phyloP scores from a whole-genome alignment of 2,329 filamentous ascomycete species.

The Aspergillus aculeatinus region DNA sequence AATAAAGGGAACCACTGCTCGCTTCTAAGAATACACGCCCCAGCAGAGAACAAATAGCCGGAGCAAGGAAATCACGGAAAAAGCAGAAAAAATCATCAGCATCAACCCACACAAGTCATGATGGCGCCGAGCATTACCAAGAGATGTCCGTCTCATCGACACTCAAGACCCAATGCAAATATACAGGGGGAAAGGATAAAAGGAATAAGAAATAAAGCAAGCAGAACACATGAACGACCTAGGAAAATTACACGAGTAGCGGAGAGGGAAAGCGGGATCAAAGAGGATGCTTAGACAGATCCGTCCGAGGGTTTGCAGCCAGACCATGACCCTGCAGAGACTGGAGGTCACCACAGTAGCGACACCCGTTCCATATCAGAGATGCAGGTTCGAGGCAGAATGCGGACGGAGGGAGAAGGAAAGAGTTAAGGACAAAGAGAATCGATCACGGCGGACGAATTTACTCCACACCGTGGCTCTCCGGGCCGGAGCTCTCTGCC shows the following conservation, averaged over 20 bases:
- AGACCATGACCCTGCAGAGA: constrained; percentile 27
- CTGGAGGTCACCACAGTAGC: constrained; percentile 16
- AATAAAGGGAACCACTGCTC: constrained; percentile 6
- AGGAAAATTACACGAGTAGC: constrained; percentile 20
- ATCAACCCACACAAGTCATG: constrained; percentile 12
- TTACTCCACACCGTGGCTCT: constrained; percentile 42
- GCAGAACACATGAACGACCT: background rate
- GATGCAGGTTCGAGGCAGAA: constrained; percentile 16
- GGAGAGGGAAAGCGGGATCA: constrained; percentile 22
- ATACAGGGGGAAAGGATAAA: constrained; percentile 23
- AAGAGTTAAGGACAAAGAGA: constrained; percentile 16
- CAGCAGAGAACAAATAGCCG: constrained; percentile 9
- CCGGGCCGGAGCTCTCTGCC: constrained; percentile 32
- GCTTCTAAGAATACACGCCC: constrained; percentile 18
- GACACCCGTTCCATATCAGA: constrained; percentile 15
- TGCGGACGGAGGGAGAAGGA: constrained; percentile 14
- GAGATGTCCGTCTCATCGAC: constrained; percentile 24
- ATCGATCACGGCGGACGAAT: constrained; percentile 9
- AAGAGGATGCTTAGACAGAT: constrained; percentile 6
- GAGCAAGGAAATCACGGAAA: constrained; percentile 12
- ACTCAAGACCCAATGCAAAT: constrained; percentile 37
- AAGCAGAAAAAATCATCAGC: constrained; percentile 11
- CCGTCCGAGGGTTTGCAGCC: constrained; percentile 17
- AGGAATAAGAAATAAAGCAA: constrained; percentile 12
- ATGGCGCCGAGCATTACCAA: constrained; percentile 38